Percentiles rank a stretch among this genome's conserved stretches.
These are phyloP conservation scores for Pisolithus orientalis DNA, from an alignment of 768 basidiomycete species.

Conservation along the genomic window DNA sequence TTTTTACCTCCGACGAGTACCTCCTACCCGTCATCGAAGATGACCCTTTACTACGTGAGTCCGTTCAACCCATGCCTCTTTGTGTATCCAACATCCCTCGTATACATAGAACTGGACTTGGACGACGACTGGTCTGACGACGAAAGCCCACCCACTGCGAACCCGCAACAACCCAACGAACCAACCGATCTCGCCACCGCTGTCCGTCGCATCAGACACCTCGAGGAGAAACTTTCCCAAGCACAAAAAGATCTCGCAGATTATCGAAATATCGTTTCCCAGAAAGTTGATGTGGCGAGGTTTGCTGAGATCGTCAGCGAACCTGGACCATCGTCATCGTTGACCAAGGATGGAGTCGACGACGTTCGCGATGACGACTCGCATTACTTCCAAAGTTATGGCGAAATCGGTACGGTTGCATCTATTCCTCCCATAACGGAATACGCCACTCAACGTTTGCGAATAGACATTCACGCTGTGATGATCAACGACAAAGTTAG, in stretches of 20 bases:
- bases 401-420: constrained; percentile 60
- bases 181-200: constrained; percentile 30
- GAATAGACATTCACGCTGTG: constrained; percentile 86
- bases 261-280: constrained; percentile 52
- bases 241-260: constrained; percentile 57
- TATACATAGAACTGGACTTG: constrained; percentile 49
- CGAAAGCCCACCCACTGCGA: constrained; percentile 32
- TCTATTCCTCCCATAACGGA: not conserved
- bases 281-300: constrained; percentile 42
- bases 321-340: constrained; percentile 17
- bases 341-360: constrained; percentile 10
- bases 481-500: constrained; percentile 97
- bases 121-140: constrained; percentile 77
- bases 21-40: constrained; percentile 78
- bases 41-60: constrained; percentile 84
- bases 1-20: constrained; percentile 73
- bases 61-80: constrained; percentile 18
- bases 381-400: constrained; percentile 91
- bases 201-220: constrained; percentile 42
- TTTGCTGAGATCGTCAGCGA: constrained; percentile 40
- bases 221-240: constrained; percentile 57
- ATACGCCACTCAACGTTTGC: not conserved
- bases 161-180: not conserved
- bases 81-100: not conserved
- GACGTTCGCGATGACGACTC: constrained; percentile 74